Conservation (phyloP, 176 grass and related monocot species). For the Dactylis glomerata region DNA sequence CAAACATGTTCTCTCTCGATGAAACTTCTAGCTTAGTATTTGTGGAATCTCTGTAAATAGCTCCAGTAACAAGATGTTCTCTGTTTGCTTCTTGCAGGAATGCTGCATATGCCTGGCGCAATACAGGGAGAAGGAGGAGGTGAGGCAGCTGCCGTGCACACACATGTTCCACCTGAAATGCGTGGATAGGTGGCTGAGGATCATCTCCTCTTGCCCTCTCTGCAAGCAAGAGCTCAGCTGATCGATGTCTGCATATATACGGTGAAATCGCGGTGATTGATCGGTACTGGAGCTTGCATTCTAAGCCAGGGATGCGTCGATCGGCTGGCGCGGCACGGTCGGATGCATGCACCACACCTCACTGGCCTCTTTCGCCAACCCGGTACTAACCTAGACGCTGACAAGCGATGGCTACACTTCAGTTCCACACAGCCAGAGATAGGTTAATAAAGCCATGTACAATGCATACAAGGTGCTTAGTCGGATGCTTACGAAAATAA, state of each 20-base stretch:
- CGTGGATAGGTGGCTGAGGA: constrained; percentile 93
- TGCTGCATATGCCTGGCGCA: constrained; percentile 95
- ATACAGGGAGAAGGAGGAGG: constrained; percentile 82
- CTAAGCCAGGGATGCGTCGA: constrained; percentile 2
- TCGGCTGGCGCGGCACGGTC: background rate
- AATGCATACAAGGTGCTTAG: no score
- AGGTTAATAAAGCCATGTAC: no score
- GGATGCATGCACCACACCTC: constrained; percentile 41
- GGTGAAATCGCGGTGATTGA: background rate
- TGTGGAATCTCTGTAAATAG: background rate
- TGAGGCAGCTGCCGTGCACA: constrained; percentile 86
- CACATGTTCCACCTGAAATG: constrained; percentile 91
- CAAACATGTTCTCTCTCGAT: background rate
- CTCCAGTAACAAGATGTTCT: background rate
- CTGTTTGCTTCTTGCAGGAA: constrained; percentile 41
- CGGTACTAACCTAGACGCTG: constrained; percentile 39
- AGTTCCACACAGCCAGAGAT: background rate
- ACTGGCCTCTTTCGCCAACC: background rate
- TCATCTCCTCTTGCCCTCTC: constrained; percentile 95
- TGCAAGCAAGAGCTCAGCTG: constrained; percentile 91
- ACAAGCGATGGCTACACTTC: background rate
- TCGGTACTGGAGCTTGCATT: constrained; percentile 28
- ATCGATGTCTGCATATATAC: constrained; percentile 27
- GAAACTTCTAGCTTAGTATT: no score
- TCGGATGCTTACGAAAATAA: no score